Conservation (phyloP, 148 eudicot species). For the Vaccinium corymbosum region DNA sequence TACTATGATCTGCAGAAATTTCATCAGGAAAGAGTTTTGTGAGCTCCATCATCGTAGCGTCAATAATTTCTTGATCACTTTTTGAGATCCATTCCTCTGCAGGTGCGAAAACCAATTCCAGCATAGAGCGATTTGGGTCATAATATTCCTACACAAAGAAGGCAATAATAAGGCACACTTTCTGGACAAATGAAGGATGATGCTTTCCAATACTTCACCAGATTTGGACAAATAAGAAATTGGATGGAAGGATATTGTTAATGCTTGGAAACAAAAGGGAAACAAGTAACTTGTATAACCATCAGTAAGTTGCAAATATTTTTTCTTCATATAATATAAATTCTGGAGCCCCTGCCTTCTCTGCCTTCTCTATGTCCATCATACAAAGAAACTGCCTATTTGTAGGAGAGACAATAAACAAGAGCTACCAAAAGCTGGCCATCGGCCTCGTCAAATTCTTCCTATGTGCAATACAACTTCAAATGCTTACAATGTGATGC, state of each 20-base stretch:
- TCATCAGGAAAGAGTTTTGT: conserved; percentile 94
- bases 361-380: neutral
- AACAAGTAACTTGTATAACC: neutral
- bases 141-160: conserved; percentile 71
- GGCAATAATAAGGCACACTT: neutral
- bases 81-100: conserved; percentile 94
- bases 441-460: neutral
- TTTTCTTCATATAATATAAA: neutral
- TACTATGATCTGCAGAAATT: conserved; percentile 94
- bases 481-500: neutral
- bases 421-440: neutral
- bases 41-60: conserved; percentile 95
- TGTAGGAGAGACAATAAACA: neutral
- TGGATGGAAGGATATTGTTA: neutral
- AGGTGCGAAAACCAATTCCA: conserved; percentile 98
- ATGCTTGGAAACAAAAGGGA: neutral
- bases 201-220: neutral
- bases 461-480: neutral
- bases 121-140: conserved; percentile 79
- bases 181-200: conserved; percentile 1
- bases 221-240: neutral
- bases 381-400: neutral
- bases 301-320: neutral
- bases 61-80: conserved; percentile 78
- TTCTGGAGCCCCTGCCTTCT: neutral